These are phyloP conservation scores for Cyclotella cryptica DNA, from an alignment of 108 stramenopile genomes.

Conservation along the genomic window DNA sequence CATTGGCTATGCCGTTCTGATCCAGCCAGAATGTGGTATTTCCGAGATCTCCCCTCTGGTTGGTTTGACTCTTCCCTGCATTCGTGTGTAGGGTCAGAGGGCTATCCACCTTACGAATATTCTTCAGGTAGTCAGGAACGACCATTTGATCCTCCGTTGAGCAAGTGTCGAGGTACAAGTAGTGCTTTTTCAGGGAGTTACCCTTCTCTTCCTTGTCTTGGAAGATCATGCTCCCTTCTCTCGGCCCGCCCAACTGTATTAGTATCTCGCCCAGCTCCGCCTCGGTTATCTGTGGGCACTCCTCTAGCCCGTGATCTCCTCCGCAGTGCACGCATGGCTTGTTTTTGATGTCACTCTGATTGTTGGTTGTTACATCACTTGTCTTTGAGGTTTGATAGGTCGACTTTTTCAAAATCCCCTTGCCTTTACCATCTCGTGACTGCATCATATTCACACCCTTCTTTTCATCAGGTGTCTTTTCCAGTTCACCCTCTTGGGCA, in stretches of 20 bases:
- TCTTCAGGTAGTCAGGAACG: slow-evolving; percentile 23
- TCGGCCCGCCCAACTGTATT: not conserved
- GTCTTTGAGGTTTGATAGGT: too few relatives aligned
- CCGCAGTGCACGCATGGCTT: too few relatives aligned
- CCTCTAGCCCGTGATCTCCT: not conserved
- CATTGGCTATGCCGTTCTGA: slow-evolving; percentile 53
- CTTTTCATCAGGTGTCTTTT: too few relatives aligned
- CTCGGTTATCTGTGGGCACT: not conserved
- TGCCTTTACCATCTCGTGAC: too few relatives aligned
- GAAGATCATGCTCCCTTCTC: not conserved
- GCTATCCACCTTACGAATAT: slow-evolving; percentile 22
- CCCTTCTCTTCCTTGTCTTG: not conserved
- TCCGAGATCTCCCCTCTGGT: slow-evolving; percentile 29
- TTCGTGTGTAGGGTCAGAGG: slow-evolving; percentile 25
- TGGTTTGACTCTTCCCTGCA: slow-evolving; percentile 15
- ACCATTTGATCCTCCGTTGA: slow-evolving; percentile 45
- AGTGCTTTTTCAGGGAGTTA: not conserved
- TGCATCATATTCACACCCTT: too few relatives aligned
- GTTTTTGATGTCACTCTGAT: too few relatives aligned
- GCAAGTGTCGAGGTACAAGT: slow-evolving; percentile 47
- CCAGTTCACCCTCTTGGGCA: too few relatives aligned
- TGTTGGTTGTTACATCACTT: too few relatives aligned
- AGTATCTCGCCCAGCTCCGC: not conserved
- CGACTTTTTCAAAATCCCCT: too few relatives aligned
- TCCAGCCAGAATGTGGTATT: slow-evolving; percentile 48